phyloP scores from a whole-genome alignment of 225 moss, liverwort and hornwort species.

The Rhytidiadelphus loreus region DNA sequence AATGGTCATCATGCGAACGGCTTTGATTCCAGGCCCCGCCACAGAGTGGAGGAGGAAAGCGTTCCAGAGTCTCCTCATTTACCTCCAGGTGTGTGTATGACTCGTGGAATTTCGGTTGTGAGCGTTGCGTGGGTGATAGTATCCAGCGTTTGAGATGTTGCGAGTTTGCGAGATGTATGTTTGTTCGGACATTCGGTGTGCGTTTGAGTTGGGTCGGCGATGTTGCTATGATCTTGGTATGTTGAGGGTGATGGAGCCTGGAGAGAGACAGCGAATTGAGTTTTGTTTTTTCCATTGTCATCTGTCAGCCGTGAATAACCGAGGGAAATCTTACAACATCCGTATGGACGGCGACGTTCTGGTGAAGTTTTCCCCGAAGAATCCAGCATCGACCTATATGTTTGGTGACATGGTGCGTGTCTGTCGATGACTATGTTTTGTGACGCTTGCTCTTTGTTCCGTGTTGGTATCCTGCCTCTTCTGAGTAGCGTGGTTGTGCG shows the following conservation, averaged over 20 bases:
- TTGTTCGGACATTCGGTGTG: background rate
- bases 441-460: background rate
- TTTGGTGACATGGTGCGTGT: conserved; percentile 78
- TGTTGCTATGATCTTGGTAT: background rate
- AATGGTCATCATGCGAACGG: conserved; percentile 62
- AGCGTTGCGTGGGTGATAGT: background rate
- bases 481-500: background rate
- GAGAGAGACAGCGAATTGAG: background rate
- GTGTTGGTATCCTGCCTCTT: background rate
- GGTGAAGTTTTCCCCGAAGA: conserved; percentile 93
- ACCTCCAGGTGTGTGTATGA: conserved; percentile 45
- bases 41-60: conserved; percentile 61
- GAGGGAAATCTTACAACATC: conserved; percentile 90
- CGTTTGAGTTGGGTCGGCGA: background rate
- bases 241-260: background rate
- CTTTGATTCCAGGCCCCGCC: conserved; percentile 3
- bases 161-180: background rate
- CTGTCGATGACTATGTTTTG: background rate
- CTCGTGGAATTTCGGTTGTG: background rate
- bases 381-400: conserved; percentile 68
- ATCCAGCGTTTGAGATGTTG: background rate
- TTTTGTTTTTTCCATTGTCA: background rate
- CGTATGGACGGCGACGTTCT: conserved; percentile 84
- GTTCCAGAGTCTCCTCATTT: conserved; percentile 67
- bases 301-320: conserved; percentile 50